Evolutionary conservation across 768 basidiomycete species (phyloP).

Genomic region (Plicaturopsis crispa): DNA sequence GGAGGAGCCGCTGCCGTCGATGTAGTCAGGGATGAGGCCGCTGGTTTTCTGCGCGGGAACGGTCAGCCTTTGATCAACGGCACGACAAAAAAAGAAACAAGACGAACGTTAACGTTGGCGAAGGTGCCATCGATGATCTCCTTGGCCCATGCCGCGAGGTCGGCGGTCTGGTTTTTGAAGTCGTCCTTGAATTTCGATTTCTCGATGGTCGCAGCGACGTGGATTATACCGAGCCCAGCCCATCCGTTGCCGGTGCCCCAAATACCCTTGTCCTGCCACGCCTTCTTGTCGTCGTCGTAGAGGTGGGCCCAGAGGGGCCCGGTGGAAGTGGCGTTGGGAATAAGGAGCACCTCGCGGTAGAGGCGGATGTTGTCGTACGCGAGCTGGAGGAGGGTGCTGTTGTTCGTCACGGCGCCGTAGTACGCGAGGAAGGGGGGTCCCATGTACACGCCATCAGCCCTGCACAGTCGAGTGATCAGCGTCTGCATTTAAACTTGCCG

Average conservation of each 20-base stretch:
- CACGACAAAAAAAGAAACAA: background rate
- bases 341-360: conserved; percentile 25
- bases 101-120: no score
- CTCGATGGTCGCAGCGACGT: conserved; percentile 29
- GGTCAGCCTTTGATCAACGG: background rate
- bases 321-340: conserved; percentile 16
- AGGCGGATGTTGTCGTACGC: conserved; percentile 31
- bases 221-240: conserved; percentile 31
- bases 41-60: conserved; percentile 16
- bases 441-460: conserved; percentile 31
- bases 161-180: conserved; percentile 21
- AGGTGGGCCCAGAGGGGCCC: conserved; percentile 30
- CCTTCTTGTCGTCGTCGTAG: conserved; percentile 8
- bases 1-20: conserved; percentile 39
- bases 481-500: background rate
- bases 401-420: conserved; percentile 25
- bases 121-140: conserved; percentile 25
- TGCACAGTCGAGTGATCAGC: conserved; percentile 6
- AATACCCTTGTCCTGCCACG: conserved; percentile 15
- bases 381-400: conserved; percentile 26
- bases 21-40: conserved; percentile 28
- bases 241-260: conserved; percentile 33
- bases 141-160: conserved; percentile 24
- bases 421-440: conserved; percentile 34
- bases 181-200: conserved; percentile 16